Percentiles rank a stretch among this genome's conserved stretches.
Conservation (phyloP, 108 stramenopile species). For the Chaetoceros muelleri region DNA sequence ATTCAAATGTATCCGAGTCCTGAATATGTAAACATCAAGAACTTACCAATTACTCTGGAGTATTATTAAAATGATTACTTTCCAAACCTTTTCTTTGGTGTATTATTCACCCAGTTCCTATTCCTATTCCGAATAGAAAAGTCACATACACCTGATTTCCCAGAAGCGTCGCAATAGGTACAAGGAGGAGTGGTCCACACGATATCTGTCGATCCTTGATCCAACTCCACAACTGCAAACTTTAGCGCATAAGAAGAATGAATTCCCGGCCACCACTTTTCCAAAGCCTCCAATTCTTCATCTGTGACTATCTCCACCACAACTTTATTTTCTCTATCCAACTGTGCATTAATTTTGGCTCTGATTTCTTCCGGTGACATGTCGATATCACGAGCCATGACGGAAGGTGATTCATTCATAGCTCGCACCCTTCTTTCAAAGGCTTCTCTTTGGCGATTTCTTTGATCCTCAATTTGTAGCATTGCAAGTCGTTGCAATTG, state of each 20-base stretch:
- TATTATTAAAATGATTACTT: no score
- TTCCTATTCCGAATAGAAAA: slow-evolving; percentile 3
- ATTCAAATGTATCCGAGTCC: no score
- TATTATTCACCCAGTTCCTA: background rate
- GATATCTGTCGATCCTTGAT: slow-evolving; percentile 15
- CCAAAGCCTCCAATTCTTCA: slow-evolving; percentile 56
- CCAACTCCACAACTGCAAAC: slow-evolving; percentile 30
- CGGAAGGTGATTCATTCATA: background rate
- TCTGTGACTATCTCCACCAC: slow-evolving; percentile 72
- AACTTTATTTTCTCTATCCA: slow-evolving; percentile 71
- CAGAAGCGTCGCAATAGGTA: slow-evolving; percentile 62
- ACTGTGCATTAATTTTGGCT: slow-evolving; percentile 29
- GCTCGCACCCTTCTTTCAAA: background rate
- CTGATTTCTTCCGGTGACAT: slow-evolving; percentile 1
- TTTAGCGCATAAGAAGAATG: slow-evolving; percentile 25
- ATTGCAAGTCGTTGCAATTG: slow-evolving; percentile 51
- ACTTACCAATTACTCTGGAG: no score
- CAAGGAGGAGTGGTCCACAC: slow-evolving; percentile 48
- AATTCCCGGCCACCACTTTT: slow-evolving; percentile 42
- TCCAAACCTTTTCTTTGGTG: background rate
- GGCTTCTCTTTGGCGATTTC: slow-evolving; percentile 10
- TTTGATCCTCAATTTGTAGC: slow-evolving; percentile 35
- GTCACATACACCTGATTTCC: slow-evolving; percentile 3
- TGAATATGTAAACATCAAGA: no score
- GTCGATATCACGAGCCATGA: slow-evolving; percentile 5